Evolutionary conservation across 371 early-diverging fungal genomes (phyloP).

Genomic region (Mucor velutinosus): DNA sequence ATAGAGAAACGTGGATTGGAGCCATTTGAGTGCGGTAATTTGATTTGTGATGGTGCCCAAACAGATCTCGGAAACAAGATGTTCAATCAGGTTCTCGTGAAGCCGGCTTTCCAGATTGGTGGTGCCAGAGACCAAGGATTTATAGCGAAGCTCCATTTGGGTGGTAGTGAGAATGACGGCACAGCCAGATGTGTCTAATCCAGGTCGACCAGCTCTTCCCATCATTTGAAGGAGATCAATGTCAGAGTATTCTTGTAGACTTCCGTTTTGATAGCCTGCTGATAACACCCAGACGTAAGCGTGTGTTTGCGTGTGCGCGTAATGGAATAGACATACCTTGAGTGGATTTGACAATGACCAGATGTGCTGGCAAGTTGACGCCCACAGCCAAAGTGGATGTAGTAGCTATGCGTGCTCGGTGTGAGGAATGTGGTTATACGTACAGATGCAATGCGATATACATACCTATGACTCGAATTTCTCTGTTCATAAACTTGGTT

Average conservation of each 20-base stretch:
- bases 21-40: constrained; percentile 68
- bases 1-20: constrained; percentile 76
- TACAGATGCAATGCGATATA: background rate
- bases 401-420: constrained; percentile 48
- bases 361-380: constrained; percentile 90
- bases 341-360: constrained; percentile 84
- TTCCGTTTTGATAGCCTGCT: constrained; percentile 63
- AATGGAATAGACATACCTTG: constrained; percentile 28
- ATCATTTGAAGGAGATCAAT: constrained; percentile 88
- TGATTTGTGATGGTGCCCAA: constrained; percentile 65
- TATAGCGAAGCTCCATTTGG: constrained; percentile 56
- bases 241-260: constrained; percentile 65
- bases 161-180: constrained; percentile 78
- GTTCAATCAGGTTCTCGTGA: constrained; percentile 76
- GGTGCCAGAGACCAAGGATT: constrained; percentile 56
- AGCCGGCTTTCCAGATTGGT: constrained; percentile 74
- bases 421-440: background rate
- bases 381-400: constrained; percentile 94
- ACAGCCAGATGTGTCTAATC: constrained; percentile 76
- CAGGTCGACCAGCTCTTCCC: constrained; percentile 92
- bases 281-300: background rate
- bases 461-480: constrained; percentile 70
- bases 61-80: constrained; percentile 84
- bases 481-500: constrained; percentile 56
- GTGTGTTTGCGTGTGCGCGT: background rate